Evolutionary conservation across 345 rosid species (phyloP), one percentile per base, ranked within the genome.

Genomic region (Sisymbrium altissimum): DNA sequence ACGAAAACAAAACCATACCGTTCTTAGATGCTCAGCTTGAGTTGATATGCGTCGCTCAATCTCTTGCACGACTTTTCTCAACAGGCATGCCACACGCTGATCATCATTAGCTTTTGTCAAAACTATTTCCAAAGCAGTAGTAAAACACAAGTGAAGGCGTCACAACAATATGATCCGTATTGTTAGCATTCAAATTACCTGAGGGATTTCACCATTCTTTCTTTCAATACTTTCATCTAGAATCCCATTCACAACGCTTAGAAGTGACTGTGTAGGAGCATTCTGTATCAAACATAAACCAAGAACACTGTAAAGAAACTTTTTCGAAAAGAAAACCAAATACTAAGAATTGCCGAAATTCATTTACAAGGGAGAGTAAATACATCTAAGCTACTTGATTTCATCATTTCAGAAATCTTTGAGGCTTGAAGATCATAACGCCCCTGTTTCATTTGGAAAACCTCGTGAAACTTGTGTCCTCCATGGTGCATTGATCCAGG

Each of bases 21-120:
- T 95, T 90, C 92, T 82, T 67, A 95, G 75, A 74, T 90, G 98
- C 29, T 92, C 98, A 43, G 98, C 92, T 83, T 95, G 99, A 71
- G 99, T 95, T 69, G 99, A 89, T 81, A 95, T 88, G 2, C 99
- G 94, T 17, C 97, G 81, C 80, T 89, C 99, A 60, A 95, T 92
- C 89, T 95, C 98, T 78, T 84, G 99, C 71, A 89, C 96, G 4
- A 90, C 96, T 82, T 89, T 92, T 68, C 97, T 86, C 63, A 95
- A 52, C 1, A 95, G 84, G 74, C 86, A 86, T 4, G 91, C 96
- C 15, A 86, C 96, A 63, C 96, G 94, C 99, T 95, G 92, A 49
- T 54, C 54, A 77, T 75, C 15, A 73, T 70, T 74, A 67, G 64
- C 44, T 29, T 76, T 64, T 44, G 36, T 71, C 43, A 71, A 64